Base-by-base conservation (phyloP, 2,329 filamentous ascomycete species). In the Ceratocystis colombiana region DNA sequence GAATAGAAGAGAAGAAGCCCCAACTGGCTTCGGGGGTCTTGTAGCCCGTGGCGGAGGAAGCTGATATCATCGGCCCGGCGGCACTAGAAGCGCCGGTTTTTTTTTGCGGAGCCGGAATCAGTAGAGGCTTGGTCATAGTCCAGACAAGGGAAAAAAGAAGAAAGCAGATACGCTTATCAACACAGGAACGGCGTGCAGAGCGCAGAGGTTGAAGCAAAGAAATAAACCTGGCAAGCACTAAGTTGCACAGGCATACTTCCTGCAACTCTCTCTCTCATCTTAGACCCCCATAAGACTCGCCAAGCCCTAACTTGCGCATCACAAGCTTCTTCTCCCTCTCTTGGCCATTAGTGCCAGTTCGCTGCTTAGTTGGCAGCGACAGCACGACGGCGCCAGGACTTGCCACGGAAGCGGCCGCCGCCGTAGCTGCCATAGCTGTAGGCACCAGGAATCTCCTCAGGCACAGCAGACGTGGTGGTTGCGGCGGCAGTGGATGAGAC, bases 401-500 rank as follows among this genome's bases (percentile, higher is more conserved):
- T 25, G 66, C 62, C 66, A 12, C 57, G 30, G 63, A 65, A 67
- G 62, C 50, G 46, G 3, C 33, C 15, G 50, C 33, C 15, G 50
- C 64, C 41, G 55, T 22, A 65, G 44, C 28, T 46, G 28, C 66
- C 57, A 28, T 67, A 67, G 62, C 15, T 65, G 63, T 67, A 67
- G 37, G 62, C 66, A 25, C 66, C 66, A 20, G 66, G 66, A n/a
- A 67, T 53, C 62, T 61, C 64, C 53, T 65, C 57, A 2, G 65
- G 25, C 12, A 7, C 45, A 17, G 63, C 37, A 15, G 62, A 22
- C 5, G 66, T 62, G 45, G 57, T 46, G 37, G 59, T 62, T 25
- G 37, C 17, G n/a, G 28, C 20, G 8, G 45, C 15, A n/a, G 63
- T 15, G 10, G 57, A 68, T 3, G 59, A 63, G 17, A 55, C 64